phyloP scores from a whole-genome alignment of 2,329 filamentous ascomycete genomes.

The Pleomassaria siparia region DNA sequence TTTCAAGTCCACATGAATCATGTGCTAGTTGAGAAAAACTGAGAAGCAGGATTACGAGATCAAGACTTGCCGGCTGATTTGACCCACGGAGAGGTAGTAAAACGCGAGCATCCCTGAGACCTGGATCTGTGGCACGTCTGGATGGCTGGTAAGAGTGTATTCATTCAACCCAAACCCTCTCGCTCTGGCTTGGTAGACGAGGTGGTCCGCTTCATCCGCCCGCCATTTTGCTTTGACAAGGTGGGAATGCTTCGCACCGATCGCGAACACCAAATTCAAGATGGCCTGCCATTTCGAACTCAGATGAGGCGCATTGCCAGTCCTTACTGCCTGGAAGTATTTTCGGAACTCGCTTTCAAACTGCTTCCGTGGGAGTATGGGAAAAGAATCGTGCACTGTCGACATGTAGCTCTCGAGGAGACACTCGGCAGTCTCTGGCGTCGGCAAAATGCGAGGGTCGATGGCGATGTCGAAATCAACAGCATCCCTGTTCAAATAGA shows the following conservation, averaged over 20 bases:
- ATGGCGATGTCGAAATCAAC: slow-evolving; percentile 31
- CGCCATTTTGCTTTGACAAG: slow-evolving; percentile 30
- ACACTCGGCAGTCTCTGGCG: slow-evolving; percentile 30
- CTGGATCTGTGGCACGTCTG: slow-evolving; percentile 44
- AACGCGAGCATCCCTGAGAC: slow-evolving; percentile 42
- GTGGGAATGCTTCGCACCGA: slow-evolving; percentile 44
- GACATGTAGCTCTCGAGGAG: slow-evolving; percentile 42
- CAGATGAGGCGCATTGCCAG: slow-evolving; percentile 18
- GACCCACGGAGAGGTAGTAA: slow-evolving; percentile 44
- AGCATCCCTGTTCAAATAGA: slow-evolving; percentile 36
- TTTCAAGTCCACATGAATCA: not conserved
- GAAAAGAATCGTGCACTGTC: slow-evolving; percentile 43
- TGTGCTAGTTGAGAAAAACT: not conserved
- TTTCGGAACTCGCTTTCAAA: slow-evolving; percentile 39
- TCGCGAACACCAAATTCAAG: slow-evolving; percentile 47
- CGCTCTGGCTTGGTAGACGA: slow-evolving; percentile 44
- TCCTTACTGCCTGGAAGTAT: slow-evolving; percentile 30
- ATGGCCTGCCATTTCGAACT: slow-evolving; percentile 42
- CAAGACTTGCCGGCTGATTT: slow-evolving; percentile 43
- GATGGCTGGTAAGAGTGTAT: slow-evolving; percentile 30
- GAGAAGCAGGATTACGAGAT: not conserved
- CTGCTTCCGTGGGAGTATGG: slow-evolving; percentile 35
- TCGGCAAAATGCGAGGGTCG: slow-evolving; percentile 37
- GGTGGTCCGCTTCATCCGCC: slow-evolving; percentile 34
- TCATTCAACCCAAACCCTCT: slow-evolving; percentile 35